A percentile compares a stretch with the other conserved stretches of the same genome.
Evolutionary conservation across 768 basidiomycete genomes (phyloP).

Genomic region (Fibroporia radiculosa): DNA sequence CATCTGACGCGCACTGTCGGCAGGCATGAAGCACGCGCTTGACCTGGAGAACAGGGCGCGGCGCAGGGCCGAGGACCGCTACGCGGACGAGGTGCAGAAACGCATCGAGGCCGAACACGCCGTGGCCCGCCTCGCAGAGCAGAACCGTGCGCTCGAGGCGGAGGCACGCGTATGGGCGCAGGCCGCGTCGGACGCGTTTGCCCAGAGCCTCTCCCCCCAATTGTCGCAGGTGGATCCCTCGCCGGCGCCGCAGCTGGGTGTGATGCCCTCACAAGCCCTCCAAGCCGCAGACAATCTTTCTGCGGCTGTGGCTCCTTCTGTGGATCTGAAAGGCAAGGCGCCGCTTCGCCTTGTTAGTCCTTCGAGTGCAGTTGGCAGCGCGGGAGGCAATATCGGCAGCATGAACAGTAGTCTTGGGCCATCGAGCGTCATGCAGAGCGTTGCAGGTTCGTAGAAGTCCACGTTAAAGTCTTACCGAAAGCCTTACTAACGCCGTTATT

Average conservation of each 20-base stretch:
- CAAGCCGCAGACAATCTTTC: neutral
- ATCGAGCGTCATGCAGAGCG: neutral
- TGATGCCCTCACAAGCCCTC: neutral
- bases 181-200: conserved; percentile 13
- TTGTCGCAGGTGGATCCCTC: neutral
- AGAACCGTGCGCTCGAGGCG: conserved; percentile 11
- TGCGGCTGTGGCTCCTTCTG: neutral
- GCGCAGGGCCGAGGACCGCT: conserved; percentile 24
- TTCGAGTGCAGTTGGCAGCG: neutral
- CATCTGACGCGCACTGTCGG: neutral
- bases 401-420: neutral
- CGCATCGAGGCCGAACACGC: conserved; percentile 25
- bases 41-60: conserved; percentile 25
- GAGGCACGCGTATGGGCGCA: conserved; percentile 11
- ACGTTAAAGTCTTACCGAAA: no score
- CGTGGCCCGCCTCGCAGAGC: conserved; percentile 10
- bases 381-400: no score
- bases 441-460: conserved; percentile 2
- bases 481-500: no score
- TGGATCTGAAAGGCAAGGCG: neutral
- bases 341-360: neutral
- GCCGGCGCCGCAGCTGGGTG: neutral
- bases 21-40: conserved; percentile 30
- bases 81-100: conserved; percentile 23
- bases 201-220: conserved; percentile 7